Percentiles rank a stretch among this genome's conserved stretches.
Evolutionary conservation across 2,329 filamentous ascomycete species (phyloP).

Genomic region (Dactylellina cionopaga): DNA sequence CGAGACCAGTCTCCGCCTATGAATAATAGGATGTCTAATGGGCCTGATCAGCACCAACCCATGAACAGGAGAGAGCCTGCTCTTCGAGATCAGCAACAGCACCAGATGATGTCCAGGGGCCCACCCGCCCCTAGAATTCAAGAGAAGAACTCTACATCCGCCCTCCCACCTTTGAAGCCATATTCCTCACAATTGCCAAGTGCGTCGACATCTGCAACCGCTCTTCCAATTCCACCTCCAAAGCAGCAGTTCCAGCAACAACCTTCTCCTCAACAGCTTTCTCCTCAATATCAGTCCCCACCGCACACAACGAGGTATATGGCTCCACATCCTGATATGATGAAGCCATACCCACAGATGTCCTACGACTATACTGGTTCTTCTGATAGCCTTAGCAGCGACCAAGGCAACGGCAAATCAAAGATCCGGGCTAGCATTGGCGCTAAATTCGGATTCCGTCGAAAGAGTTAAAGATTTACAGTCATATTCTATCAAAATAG

Average conservation of each 20-base stretch:
- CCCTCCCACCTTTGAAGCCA: slow-evolving; percentile 28
- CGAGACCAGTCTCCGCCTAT: background rate
- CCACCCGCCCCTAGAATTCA: background rate
- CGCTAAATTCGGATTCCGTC: slow-evolving; percentile 42
- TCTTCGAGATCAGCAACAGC: background rate
- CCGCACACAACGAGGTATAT: background rate
- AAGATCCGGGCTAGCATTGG: slow-evolving; percentile 38
- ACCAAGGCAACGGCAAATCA: slow-evolving; percentile 19
- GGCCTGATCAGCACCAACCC: too few relatives aligned
- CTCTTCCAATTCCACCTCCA: slow-evolving; percentile 10
- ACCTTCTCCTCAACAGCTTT: background rate
- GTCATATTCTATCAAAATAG: background rate
- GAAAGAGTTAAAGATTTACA: slow-evolving; percentile 3
- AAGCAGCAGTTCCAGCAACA: background rate
- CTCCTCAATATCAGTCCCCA: background rate
- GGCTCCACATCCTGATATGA: background rate
- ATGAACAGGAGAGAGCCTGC: background rate
- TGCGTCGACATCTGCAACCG: slow-evolving; percentile 14
- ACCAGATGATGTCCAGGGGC: background rate
- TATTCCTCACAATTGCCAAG: slow-evolving; percentile 32
- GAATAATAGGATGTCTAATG: too few relatives aligned
- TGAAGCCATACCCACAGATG: slow-evolving; percentile 6
- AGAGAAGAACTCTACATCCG: slow-evolving; percentile 20
- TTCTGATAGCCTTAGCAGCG: slow-evolving; percentile 44
- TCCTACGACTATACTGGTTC: slow-evolving; percentile 40